Percentiles rank a stretch among this genome's conserved stretches.
These are phyloP conservation scores for Mycothermus thermophilus DNA, from an alignment of 495 filamentous ascomycete species.

Conservation along the genomic window DNA sequence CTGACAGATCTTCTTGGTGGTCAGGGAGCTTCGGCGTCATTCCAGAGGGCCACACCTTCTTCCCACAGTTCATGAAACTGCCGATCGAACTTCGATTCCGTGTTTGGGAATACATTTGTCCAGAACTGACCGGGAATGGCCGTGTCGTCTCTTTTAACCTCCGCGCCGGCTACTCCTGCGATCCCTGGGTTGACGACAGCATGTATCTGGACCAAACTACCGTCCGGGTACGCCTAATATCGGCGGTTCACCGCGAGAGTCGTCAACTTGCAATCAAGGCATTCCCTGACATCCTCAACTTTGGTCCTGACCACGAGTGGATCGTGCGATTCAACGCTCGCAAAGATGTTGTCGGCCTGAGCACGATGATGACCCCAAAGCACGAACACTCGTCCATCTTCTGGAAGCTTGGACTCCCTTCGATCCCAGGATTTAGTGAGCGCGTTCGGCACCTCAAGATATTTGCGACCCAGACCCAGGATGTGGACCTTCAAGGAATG, in stretches of 20 bases:
- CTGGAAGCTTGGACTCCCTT: neutral
- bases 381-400: neutral
- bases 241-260: constrained; percentile 22
- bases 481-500: neutral
- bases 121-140: constrained; percentile 16
- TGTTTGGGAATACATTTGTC: constrained; percentile 30
- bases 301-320: constrained; percentile 2
- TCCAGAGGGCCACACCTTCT: no score
- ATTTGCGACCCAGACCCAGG: no score
- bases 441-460: constrained; percentile 14
- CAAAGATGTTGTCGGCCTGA: constrained; percentile 19
- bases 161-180: neutral
- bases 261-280: constrained; percentile 17
- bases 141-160: constrained; percentile 14
- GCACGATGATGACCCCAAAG: neutral
- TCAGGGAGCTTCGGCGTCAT: no score
- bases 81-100: constrained; percentile 26
- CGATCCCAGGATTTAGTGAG: constrained; percentile 7
- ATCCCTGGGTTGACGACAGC: constrained; percentile 6
- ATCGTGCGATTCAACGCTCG: constrained; percentile 20
- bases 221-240: constrained; percentile 15
- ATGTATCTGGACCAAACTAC: constrained; percentile 17
- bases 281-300: constrained; percentile 20
- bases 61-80: constrained; percentile 26
- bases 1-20: no score